phyloP scores from a whole-genome alignment of 352 stramenopile species.

The Phytophthora sansomeana region DNA sequence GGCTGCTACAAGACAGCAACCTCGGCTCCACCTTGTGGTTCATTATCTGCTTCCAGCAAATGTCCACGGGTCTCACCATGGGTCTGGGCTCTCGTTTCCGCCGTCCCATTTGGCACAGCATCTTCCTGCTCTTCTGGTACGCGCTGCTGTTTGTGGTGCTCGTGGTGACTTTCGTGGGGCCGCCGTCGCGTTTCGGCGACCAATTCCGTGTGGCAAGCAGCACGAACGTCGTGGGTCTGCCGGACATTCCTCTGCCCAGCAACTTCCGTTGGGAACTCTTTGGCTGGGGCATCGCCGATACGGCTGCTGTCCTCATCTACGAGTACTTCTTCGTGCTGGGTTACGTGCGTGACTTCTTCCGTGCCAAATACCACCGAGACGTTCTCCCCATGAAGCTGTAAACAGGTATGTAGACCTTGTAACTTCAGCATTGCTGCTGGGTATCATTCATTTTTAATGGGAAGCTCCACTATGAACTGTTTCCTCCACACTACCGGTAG shows the following conservation, averaged over 20 bases:
- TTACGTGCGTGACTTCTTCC: constrained; percentile 71
- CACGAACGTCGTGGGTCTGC: constrained; percentile 75
- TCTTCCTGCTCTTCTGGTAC: constrained; percentile 74
- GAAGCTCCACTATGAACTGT: background rate
- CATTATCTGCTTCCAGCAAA: constrained; percentile 74
- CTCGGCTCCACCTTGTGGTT: constrained; percentile 69
- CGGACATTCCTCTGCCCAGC: constrained; percentile 69
- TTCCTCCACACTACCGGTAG: background rate
- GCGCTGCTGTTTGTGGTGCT: constrained; percentile 61
- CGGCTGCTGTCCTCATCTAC: constrained; percentile 57
- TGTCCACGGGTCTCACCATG: constrained; percentile 67
- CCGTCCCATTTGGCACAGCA: constrained; percentile 66
- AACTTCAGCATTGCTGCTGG: constrained; percentile 4
- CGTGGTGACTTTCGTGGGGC: constrained; percentile 61
- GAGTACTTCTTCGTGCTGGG: constrained; percentile 75
- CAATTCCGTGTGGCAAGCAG: constrained; percentile 79
- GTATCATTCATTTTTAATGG: constrained; percentile 26
- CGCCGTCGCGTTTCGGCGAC: constrained; percentile 65
- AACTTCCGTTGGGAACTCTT: constrained; percentile 75
- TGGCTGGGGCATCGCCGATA: constrained; percentile 66
- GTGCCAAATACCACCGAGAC: constrained; percentile 72
- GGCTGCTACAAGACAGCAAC: constrained; percentile 76
- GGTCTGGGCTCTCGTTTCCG: constrained; percentile 76
- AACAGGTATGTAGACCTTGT: background rate
- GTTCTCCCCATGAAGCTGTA: constrained; percentile 71